Evolutionary conservation across 1,139 yeast genomes (phyloP).

Genomic region (Saccharomyces pastorianus): DNA sequence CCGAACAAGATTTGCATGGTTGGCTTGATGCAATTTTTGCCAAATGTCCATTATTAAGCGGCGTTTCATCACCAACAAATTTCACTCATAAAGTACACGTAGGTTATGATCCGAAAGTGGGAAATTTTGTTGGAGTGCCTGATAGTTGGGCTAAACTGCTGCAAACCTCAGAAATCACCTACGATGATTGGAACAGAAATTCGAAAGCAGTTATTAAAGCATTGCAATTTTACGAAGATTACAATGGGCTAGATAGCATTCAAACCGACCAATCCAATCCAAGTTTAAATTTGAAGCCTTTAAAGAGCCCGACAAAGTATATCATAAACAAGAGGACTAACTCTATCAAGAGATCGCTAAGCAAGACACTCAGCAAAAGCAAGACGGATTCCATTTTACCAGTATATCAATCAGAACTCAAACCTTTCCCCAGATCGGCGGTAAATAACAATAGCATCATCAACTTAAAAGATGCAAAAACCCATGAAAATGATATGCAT

Average conservation of each 20-base stretch:
- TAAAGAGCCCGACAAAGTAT: neutral
- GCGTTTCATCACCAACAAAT: conserved; percentile 64
- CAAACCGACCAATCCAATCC: neutral
- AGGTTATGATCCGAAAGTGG: conserved; percentile 55
- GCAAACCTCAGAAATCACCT: conserved; percentile 66
- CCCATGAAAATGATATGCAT: neutral
- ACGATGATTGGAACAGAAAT: conserved; percentile 71
- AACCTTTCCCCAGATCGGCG: neutral
- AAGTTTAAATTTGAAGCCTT: neutral
- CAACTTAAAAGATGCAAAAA: neutral
- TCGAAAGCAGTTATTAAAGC: conserved; percentile 84
- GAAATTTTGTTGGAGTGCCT: conserved; percentile 65
- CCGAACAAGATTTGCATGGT: conserved; percentile 69
- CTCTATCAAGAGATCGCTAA: neutral
- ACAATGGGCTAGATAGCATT: conserved; percentile 20
- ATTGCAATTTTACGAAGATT: conserved; percentile 61
- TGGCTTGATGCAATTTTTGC: conserved; percentile 88
- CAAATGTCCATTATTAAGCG: conserved; percentile 71
- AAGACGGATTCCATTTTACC: neutral
- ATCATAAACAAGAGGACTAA: neutral
- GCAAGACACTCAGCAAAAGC: neutral
- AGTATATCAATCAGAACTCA: neutral
- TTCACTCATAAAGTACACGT: conserved; percentile 62
- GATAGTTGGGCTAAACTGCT: conserved; percentile 66
- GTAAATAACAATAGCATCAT: neutral